Conservation (phyloP, 257 asterid genomes). For the Solanum microdontum region DNA sequence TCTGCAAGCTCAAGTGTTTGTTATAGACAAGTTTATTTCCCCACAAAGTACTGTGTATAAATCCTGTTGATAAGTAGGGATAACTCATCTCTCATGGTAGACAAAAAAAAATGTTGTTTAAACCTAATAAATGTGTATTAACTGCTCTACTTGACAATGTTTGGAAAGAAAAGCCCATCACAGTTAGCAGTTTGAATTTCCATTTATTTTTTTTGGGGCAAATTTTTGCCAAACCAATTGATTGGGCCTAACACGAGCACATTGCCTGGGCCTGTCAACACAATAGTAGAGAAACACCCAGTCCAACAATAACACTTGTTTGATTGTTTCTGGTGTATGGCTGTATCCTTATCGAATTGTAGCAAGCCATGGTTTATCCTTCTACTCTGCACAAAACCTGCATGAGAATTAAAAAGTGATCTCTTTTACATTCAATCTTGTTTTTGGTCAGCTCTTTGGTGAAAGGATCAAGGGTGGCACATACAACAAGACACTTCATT, state of each 20-base stretch:
- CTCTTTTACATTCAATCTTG: not conserved
- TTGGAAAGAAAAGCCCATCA: not conserved
- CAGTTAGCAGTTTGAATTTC: not conserved
- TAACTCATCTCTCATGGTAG: no score
- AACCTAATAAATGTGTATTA: no score
- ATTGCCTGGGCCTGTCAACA: not conserved
- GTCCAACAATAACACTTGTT: not conserved
- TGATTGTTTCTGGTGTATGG: not conserved
- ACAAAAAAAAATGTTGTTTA: no score
- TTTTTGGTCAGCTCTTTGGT: not conserved
- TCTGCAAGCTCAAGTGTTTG: not conserved
- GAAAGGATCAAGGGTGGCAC: constrained; percentile 18
- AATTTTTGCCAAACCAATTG: not conserved
- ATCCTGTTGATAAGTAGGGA: not conserved
- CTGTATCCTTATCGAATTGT: not conserved
- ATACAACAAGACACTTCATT: constrained; percentile 8
- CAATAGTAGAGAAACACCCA: not conserved
- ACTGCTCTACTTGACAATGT: not conserved
- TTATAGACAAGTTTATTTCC: not conserved
- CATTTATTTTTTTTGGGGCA: not conserved
- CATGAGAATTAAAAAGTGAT: not conserved
- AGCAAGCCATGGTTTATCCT: not conserved
- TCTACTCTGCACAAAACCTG: not conserved
- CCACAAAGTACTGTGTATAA: not conserved
- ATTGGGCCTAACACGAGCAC: not conserved